These are phyloP conservation scores for Blastocladiella emersonii DNA, from an alignment of 371 early-diverging fungal genomes.

Conservation along the genomic window DNA sequence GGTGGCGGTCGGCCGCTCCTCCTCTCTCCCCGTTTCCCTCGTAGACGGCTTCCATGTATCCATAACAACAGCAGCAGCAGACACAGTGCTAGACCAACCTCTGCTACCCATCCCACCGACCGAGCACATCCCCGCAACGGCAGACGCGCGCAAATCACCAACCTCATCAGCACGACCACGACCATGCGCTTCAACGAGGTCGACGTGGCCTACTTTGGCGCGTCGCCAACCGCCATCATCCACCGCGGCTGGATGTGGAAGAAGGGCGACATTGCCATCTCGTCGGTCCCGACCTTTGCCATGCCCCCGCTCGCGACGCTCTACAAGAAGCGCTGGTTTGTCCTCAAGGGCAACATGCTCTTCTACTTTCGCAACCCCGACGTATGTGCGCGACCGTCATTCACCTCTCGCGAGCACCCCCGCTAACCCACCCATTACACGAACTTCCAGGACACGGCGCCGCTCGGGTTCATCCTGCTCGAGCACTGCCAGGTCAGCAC, in stretches of 20 bases:
- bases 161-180: background rate
- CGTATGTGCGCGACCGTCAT: slow-evolving; percentile 1
- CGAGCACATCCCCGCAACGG: too few relatives aligned
- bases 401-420: background rate
- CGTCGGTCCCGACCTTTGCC: slow-evolving; percentile 1
- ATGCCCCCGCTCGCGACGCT: background rate
- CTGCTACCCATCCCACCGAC: too few relatives aligned
- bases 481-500: background rate
- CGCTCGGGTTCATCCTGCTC: background rate
- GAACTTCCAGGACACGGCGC: background rate
- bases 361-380: background rate
- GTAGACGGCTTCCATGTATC: too few relatives aligned
- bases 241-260: slow-evolving; percentile 3
- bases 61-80: too few relatives aligned
- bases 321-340: slow-evolving; percentile 3
- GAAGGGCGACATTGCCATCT: background rate
- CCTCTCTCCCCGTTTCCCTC: too few relatives aligned
- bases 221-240: background rate
- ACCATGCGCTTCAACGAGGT: background rate
- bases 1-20: too few relatives aligned
- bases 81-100: too few relatives aligned
- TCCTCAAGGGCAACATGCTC: slow-evolving; percentile 6
- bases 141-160: too few relatives aligned
- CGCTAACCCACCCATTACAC: background rate
- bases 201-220: slow-evolving; percentile 6